Conservation (phyloP, 805 yeast species). For the Kuraishia cidri region DNA sequence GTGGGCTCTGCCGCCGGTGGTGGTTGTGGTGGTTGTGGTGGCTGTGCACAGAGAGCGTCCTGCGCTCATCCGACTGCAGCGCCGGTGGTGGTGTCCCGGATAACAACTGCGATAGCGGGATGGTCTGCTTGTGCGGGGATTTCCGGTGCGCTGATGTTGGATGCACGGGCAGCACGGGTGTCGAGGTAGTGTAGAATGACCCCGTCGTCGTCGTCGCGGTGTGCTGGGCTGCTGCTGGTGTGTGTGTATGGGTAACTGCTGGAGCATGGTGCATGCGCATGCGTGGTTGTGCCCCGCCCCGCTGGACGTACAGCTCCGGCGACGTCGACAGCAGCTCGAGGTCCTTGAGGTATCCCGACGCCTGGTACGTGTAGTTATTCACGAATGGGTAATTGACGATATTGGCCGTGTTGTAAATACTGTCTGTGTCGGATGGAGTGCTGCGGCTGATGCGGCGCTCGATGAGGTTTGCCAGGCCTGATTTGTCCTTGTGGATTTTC, state of each 20-base stretch:
- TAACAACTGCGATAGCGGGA: conserved; percentile 1
- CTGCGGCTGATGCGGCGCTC: conserved; percentile 11
- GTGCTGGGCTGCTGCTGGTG: not conserved
- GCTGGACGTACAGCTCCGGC: conserved; percentile 34
- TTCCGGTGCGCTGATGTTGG: conserved; percentile 2
- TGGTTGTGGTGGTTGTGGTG: too few relatives aligned
- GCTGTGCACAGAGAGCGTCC: not conserved
- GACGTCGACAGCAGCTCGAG: conserved; percentile 38
- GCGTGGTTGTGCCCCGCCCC: not conserved
- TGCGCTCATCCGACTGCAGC: not conserved
- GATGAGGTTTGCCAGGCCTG: conserved; percentile 13
- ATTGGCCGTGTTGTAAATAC: conserved; percentile 6
- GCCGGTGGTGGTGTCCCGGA: conserved; percentile 5
- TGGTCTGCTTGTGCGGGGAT: conserved; percentile 5
- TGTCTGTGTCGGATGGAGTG: not conserved
- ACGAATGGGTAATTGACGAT: conserved; percentile 41
- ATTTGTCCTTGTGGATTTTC: conserved; percentile 5
- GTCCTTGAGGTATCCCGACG: conserved; percentile 37
- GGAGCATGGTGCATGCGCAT: conserved; percentile 1
- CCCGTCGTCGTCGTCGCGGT: conserved; percentile 2
- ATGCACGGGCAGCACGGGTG: not conserved
- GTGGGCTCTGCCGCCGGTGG: conserved; percentile 1
- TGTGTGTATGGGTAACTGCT: too few relatives aligned
- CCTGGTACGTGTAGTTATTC: conserved; percentile 40
- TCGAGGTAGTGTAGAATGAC: too few relatives aligned